Conservation (phyloP, 2,329 filamentous ascomycete species). For the Aspergillus piperis region DNA sequence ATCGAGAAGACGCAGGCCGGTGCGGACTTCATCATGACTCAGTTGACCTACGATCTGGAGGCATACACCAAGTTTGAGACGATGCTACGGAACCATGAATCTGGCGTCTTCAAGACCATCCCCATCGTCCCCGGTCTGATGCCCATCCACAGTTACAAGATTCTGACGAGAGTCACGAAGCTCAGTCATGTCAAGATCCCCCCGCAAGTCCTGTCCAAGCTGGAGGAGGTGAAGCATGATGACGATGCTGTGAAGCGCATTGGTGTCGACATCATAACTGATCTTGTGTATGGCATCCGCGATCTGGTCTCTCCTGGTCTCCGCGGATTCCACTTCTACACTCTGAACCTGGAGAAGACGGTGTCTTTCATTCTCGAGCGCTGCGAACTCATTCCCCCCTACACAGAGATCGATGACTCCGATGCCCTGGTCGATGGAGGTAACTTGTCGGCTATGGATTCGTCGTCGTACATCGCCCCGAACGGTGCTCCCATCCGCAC, state of each 20-base stretch:
- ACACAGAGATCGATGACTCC: slow-evolving; percentile 46
- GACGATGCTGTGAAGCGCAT: slow-evolving; percentile 52
- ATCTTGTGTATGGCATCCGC: slow-evolving; percentile 79
- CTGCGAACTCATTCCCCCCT: slow-evolving; percentile 72
- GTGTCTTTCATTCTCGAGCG: slow-evolving; percentile 90
- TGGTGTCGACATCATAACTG: slow-evolving; percentile 67
- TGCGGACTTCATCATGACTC: slow-evolving; percentile 97
- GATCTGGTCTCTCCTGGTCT: slow-evolving; percentile 61
- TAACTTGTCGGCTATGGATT: slow-evolving; percentile 25
- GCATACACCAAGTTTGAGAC: slow-evolving; percentile 81
- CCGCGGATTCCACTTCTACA: slow-evolving; percentile 95
- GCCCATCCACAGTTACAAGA: slow-evolving; percentile 97
- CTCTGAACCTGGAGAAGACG: slow-evolving; percentile 91
- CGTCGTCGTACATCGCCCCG: slow-evolving; percentile 26
- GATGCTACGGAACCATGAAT: slow-evolving; percentile 74
- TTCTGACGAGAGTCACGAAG: slow-evolving; percentile 90
- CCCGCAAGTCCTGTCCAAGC: slow-evolving; percentile 64
- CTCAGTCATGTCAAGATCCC: slow-evolving; percentile 87
- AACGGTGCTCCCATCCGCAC: slow-evolving; percentile 30
- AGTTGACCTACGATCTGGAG: slow-evolving; percentile 89
- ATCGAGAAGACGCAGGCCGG: slow-evolving; percentile 89
- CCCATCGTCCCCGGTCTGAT: slow-evolving; percentile 93
- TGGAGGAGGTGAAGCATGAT: slow-evolving; percentile 50
- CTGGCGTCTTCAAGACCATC: slow-evolving; percentile 79
- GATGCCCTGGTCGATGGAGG: slow-evolving; percentile 48